These are phyloP conservation scores for Tephrocybe sp. DNA, from an alignment of 768 basidiomycete species.

Conservation along the genomic window DNA sequence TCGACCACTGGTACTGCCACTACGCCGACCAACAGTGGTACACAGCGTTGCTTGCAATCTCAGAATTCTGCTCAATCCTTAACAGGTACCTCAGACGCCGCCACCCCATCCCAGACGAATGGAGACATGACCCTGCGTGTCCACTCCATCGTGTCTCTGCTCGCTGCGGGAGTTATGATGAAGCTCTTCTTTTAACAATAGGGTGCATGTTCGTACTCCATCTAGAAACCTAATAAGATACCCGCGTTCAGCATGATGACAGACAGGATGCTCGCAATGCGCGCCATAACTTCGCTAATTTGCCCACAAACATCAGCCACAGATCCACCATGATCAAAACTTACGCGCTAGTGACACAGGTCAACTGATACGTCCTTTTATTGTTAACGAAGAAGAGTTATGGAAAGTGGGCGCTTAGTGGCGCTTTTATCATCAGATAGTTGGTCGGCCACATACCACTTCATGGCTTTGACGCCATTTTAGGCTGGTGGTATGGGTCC, in stretches of 20 bases:
- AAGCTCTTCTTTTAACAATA: too few relatives aligned
- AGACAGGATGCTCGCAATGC: too few relatives aligned
- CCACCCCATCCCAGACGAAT: not conserved
- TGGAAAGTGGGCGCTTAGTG: not conserved
- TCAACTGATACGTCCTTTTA: not conserved
- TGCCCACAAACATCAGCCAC: too few relatives aligned
- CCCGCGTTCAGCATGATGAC: too few relatives aligned
- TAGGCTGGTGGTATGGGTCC: not conserved
- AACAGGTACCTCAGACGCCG: not conserved
- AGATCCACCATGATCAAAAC: too few relatives aligned
- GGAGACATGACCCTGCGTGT: not conserved
- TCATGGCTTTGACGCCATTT: not conserved
- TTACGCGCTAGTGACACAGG: not conserved
- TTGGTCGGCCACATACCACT: not conserved
- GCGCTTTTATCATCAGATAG: not conserved
- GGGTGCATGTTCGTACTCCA: too few relatives aligned
- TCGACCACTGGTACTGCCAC: not conserved
- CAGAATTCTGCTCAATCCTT: not conserved
- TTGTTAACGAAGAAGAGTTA: not conserved
- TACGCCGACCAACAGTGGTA: not conserved
- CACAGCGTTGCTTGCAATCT: not conserved
- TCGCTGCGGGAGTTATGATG: not conserved
- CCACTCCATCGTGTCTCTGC: not conserved
- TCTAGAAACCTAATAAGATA: too few relatives aligned
- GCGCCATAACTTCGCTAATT: too few relatives aligned